Conservation (phyloP, 169 alveolate genomes). For the Babesia divergens region DNA sequence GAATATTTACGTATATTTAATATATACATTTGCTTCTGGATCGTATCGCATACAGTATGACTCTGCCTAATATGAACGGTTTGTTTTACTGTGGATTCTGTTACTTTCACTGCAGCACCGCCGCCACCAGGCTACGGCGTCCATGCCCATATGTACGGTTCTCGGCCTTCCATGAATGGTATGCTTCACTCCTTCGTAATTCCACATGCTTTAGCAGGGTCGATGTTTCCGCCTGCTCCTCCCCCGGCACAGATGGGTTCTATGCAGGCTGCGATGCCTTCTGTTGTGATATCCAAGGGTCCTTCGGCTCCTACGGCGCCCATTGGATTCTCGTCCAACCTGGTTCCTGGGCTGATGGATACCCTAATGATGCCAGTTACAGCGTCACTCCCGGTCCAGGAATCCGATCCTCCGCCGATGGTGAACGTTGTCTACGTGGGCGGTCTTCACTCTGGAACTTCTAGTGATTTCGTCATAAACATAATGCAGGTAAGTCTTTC, state of each 20-base stretch:
- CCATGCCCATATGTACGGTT: background rate
- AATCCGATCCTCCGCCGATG: constrained; percentile 41
- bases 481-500: constrained; percentile 50
- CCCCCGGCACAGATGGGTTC: background rate
- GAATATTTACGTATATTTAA: too few relatives aligned
- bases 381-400: constrained; percentile 27
- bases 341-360: constrained; percentile 49
- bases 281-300: constrained; percentile 34
- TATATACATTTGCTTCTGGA: too few relatives aligned
- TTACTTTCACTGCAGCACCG: constrained; percentile 6
- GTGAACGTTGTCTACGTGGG: constrained; percentile 62
- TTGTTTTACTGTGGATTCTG: background rate
- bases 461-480: constrained; percentile 58
- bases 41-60: too few relatives aligned
- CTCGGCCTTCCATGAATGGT: background rate
- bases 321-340: constrained; percentile 17
- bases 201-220: background rate
- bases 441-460: constrained; percentile 42
- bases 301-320: constrained; percentile 36
- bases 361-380: constrained; percentile 54
- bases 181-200: background rate
- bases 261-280: background rate
- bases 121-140: constrained; percentile 3
- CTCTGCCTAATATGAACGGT: background rate
- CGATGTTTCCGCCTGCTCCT: constrained; percentile 27